Conservation (phyloP, 2,329 filamentous ascomycete species). For the Rachicladosporium sp. region DNA sequence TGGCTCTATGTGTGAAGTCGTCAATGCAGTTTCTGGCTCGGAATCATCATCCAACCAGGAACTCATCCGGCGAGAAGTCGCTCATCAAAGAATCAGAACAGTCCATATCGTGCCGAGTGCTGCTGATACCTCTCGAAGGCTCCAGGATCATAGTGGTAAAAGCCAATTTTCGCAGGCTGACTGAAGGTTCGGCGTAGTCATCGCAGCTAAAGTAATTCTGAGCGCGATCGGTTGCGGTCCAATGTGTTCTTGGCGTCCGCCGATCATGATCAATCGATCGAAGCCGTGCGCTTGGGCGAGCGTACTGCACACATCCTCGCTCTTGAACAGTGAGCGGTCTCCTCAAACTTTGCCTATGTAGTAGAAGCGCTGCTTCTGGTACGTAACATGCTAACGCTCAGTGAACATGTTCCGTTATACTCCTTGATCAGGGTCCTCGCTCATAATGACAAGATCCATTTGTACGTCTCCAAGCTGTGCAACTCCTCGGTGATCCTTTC, state of each 20-base stretch:
- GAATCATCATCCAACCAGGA: too few species aligned
- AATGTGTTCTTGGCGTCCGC: background rate
- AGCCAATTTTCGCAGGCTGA: too few species aligned
- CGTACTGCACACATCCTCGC: background rate
- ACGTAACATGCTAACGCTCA: background rate
- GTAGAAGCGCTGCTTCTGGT: too few species aligned
- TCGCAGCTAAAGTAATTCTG: background rate
- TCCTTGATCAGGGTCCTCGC: background rate
- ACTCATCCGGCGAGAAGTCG: too few species aligned
- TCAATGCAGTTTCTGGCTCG: too few species aligned
- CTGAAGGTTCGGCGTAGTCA: too few species aligned
- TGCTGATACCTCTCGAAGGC: too few species aligned
- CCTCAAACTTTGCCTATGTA: too few species aligned
- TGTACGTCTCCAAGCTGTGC: background rate
- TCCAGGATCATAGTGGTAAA: too few species aligned
- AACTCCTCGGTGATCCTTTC: background rate
- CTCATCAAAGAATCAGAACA: too few species aligned
- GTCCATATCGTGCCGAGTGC: too few species aligned
- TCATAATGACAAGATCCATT: background rate
- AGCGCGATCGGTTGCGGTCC: background rate
- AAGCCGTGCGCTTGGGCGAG: background rate
- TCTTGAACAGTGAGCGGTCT: background rate
- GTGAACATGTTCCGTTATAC: background rate
- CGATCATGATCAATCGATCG: background rate
- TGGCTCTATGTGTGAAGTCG: too few species aligned